Percentiles rank a stretch among this genome's conserved stretches.
Conservation (phyloP, 1,284 basidiomycete genomes). For the Cronartium quercuum region DNA sequence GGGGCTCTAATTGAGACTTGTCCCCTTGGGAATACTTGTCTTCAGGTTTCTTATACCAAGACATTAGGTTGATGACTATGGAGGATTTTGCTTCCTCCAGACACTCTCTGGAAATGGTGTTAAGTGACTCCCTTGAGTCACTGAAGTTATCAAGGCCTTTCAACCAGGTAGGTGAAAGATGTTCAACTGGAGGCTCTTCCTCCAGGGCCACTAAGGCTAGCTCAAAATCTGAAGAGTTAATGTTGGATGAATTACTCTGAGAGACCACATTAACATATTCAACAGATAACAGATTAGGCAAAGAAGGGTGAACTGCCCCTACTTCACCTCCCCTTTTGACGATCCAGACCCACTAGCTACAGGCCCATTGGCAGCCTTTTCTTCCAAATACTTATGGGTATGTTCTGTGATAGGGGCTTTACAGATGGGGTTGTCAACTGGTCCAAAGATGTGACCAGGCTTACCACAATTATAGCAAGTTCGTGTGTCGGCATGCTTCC, state of each 20-base stretch:
- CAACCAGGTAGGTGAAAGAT: background rate
- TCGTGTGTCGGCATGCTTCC: background rate
- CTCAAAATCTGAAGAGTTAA: background rate
- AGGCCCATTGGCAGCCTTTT: background rate
- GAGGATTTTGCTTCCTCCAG: background rate
- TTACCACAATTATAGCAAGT: background rate
- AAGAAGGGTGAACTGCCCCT: background rate
- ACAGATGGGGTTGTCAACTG: background rate
- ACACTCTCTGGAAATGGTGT: background rate
- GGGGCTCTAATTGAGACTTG: background rate
- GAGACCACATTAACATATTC: background rate
- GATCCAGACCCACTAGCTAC: background rate
- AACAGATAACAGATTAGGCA: background rate
- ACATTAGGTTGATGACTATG: background rate
- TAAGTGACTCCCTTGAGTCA: no score
- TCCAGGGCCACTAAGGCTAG: background rate
- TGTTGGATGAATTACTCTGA: background rate
- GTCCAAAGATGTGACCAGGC: background rate
- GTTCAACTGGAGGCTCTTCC: background rate
- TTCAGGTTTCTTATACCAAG: background rate
- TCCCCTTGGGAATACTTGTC: background rate
- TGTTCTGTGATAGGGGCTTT: background rate
- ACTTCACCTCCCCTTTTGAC: conserved; percentile 3
- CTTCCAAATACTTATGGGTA: background rate
- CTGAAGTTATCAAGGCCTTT: no score